A percentile compares a stretch with the other conserved stretches of the same genome.
These are phyloP conservation scores for Fusarium anguioides DNA, from an alignment of 2,329 filamentous ascomycete genomes.

Conservation along the genomic window DNA sequence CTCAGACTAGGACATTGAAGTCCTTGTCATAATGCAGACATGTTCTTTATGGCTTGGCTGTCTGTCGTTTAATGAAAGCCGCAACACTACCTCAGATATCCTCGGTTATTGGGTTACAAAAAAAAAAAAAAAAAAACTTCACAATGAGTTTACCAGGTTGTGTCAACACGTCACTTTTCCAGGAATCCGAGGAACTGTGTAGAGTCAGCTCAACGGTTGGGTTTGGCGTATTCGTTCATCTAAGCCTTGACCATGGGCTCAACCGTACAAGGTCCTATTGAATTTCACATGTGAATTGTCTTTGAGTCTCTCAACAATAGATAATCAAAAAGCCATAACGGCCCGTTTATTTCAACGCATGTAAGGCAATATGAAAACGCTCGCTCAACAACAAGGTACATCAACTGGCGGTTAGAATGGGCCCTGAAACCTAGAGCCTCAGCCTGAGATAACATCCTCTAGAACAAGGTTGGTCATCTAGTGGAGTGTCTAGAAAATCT, in stretches of 20 bases:
- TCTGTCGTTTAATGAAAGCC: slow-evolving; percentile 25
- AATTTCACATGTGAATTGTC: slow-evolving; percentile 27
- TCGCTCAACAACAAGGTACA: slow-evolving; percentile 6
- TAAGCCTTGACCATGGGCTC: not conserved
- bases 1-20: slow-evolving; percentile 38
- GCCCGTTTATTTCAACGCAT: not conserved
- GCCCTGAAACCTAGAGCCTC: slow-evolving; percentile 27
- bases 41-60: slow-evolving; percentile 1
- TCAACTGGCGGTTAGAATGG: not conserved
- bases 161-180: slow-evolving; percentile 36
- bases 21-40: slow-evolving; percentile 33
- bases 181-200: slow-evolving; percentile 19
- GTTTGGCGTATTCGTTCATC: not conserved
- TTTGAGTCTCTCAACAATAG: slow-evolving; percentile 25
- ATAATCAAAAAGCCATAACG: not conserved
- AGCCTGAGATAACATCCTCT: slow-evolving; percentile 2
- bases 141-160: slow-evolving; percentile 15
- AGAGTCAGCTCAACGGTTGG: not conserved
- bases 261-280: not conserved
- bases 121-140: too few species aligned
- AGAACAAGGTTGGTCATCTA: not conserved
- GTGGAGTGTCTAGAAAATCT: slow-evolving; percentile 5
- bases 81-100: slow-evolving; percentile 24
- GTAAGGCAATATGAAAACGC: slow-evolving; percentile 1
- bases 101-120: slow-evolving; percentile 40